These are phyloP conservation scores for Lathyrus sativus DNA, from an alignment of 306 rosid species.

Conservation along the genomic window DNA sequence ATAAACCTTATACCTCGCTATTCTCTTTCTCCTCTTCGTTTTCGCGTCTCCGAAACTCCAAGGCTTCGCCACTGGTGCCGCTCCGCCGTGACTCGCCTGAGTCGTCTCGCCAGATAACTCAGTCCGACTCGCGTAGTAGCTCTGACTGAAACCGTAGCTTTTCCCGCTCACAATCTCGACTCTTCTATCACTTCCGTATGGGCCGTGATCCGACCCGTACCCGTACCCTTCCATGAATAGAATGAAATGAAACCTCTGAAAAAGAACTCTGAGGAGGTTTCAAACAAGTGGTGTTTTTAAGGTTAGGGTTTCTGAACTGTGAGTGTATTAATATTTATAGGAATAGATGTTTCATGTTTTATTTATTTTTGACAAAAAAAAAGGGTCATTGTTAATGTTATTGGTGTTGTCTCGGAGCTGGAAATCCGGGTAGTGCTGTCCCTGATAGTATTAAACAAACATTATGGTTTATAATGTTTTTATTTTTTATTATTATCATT, in stretches of 20 bases:
- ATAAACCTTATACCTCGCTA: conserved; percentile 69
- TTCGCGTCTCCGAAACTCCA: conserved; percentile 64
- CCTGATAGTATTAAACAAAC: conserved; percentile 8
- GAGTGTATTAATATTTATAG: neutral
- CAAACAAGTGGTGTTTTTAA: neutral
- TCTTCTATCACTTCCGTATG: conserved; percentile 43
- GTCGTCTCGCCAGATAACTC: conserved; percentile 11
- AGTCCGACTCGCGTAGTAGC: neutral
- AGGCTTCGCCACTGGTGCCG: conserved; percentile 40
- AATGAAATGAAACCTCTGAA: no score
- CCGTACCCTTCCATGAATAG: conserved; percentile 52
- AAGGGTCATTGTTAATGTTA: neutral
- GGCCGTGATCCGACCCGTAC: conserved; percentile 40
- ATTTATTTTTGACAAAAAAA: neutral
- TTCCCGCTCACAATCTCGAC: conserved; percentile 73
- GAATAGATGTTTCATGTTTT: conserved; percentile 20
- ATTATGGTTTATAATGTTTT: neutral
- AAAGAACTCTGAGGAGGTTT: neutral
- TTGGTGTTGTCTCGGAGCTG: conserved; percentile 11
- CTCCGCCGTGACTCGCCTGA: conserved; percentile 40
- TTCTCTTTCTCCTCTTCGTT: conserved; percentile 68
- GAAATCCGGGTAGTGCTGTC: conserved; percentile 23
- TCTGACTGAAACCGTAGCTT: conserved; percentile 43
- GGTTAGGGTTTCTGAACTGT: conserved; percentile 33
- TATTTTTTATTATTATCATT: neutral